These are phyloP conservation scores for Phytophthora rubi DNA, from an alignment of 352 stramenopile species.

Conservation along the genomic window DNA sequence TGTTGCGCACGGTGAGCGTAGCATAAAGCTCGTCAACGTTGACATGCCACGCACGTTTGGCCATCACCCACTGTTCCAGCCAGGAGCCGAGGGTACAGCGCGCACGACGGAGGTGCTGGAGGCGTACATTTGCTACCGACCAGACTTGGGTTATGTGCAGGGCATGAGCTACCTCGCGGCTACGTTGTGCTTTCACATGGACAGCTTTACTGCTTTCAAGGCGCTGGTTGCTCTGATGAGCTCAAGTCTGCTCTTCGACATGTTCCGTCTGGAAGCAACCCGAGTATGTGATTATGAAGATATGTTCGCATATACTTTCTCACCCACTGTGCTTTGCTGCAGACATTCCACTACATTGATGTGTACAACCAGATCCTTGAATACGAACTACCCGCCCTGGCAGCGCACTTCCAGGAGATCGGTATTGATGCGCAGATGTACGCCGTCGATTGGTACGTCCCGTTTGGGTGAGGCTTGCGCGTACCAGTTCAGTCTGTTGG, in stretches of 20 bases:
- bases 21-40: conserved; percentile 82
- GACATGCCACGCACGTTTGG: conserved; percentile 90
- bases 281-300: conserved; percentile 50
- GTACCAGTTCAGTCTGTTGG: background rate
- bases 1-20: conserved; percentile 79
- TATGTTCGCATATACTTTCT: background rate
- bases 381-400: conserved; percentile 72
- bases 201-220: conserved; percentile 89
- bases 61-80: conserved; percentile 80
- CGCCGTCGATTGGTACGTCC: conserved; percentile 80
- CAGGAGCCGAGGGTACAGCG: conserved; percentile 70
- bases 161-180: conserved; percentile 91
- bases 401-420: conserved; percentile 67
- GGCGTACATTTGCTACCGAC: conserved; percentile 88
- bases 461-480: background rate
- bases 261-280: conserved; percentile 85
- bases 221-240: conserved; percentile 83
- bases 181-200: conserved; percentile 87
- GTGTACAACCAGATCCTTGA: conserved; percentile 84
- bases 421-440: conserved; percentile 91
- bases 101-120: conserved; percentile 84
- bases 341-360: conserved; percentile 89
- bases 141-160: conserved; percentile 86
- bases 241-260: conserved; percentile 87
- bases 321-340: conserved; percentile 8